Conservation (phyloP, 805 yeast species). For the Kregervanrija pseudodelftensis region DNA sequence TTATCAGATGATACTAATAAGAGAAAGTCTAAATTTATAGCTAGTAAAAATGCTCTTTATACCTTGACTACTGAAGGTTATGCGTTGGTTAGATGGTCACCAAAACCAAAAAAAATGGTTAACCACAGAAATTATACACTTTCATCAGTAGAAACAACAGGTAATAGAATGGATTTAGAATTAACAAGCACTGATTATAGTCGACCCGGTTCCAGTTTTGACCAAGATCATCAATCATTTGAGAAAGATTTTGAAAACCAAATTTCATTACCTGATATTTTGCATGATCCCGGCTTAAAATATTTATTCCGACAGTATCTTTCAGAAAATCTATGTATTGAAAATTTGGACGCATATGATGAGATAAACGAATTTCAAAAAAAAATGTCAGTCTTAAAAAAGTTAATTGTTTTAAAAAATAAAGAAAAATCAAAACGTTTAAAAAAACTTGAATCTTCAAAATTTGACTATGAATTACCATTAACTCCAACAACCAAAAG, state of each 20-base stretch:
- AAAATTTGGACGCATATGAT: slow-evolving; percentile 65
- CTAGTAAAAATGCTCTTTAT: slow-evolving; percentile 18
- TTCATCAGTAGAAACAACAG: too few relatives aligned
- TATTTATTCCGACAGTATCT: slow-evolving; percentile 62
- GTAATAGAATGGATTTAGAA: too few relatives aligned
- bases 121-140: too few relatives aligned
- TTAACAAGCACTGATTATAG: too few relatives aligned
- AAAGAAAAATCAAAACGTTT: slow-evolving; percentile 15
- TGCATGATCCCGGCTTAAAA: slow-evolving; percentile 71
- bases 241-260: not conserved
- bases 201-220: too few relatives aligned
- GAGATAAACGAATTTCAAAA: slow-evolving; percentile 49
- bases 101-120: not conserved
- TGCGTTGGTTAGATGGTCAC: slow-evolving; percentile 19
- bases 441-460: slow-evolving; percentile 1
- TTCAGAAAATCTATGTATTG: slow-evolving; percentile 58
- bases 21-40: slow-evolving; percentile 4
- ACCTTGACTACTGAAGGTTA: slow-evolving; percentile 17
- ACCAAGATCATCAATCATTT: too few relatives aligned
- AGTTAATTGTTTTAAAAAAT: slow-evolving; percentile 28
- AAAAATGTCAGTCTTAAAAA: slow-evolving; percentile 37
- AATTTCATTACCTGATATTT: slow-evolving; percentile 31
- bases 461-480: slow-evolving; percentile 1
- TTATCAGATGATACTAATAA: slow-evolving; percentile 22
- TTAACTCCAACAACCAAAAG: slow-evolving; percentile 14